These are phyloP conservation scores for Oenanthe sinensis DNA, from an alignment of 129 eudicot species.

Conservation along the genomic window DNA sequence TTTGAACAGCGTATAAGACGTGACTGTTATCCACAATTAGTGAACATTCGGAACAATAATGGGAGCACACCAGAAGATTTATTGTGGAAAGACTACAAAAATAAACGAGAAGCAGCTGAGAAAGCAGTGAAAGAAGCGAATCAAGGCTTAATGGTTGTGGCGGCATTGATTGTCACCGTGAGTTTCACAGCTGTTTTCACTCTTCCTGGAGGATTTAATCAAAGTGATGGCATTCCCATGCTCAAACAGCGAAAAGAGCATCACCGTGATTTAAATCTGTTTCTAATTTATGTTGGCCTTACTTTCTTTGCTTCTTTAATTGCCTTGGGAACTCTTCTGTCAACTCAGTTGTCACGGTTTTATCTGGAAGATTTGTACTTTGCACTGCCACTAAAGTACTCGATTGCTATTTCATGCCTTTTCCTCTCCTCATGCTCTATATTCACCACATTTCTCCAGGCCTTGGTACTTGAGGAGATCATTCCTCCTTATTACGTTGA, in stretches of 20 bases:
- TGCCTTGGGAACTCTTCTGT: slow-evolving; percentile 13
- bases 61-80: slow-evolving; percentile 9
- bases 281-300: neutral
- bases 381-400: slow-evolving; percentile 7
- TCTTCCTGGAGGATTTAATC: slow-evolving; percentile 9
- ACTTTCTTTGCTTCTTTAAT: slow-evolving; percentile 9
- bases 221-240: neutral
- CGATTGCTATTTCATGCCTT: neutral
- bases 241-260: neutral
- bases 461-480: slow-evolving; percentile 7
- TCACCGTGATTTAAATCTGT: neutral
- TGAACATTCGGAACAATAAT: neutral
- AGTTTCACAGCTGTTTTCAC: slow-evolving; percentile 8
- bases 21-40: slow-evolving; percentile 3
- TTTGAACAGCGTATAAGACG: slow-evolving; percentile 4
- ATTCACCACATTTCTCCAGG: slow-evolving; percentile 8
- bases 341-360: slow-evolving; percentile 9
- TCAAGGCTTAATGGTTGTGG: slow-evolving; percentile 12
- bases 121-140: slow-evolving; percentile 13
- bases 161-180: slow-evolving; percentile 8
- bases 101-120: slow-evolving; percentile 6
- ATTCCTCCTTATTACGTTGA: neutral
- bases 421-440: slow-evolving; percentile 3
- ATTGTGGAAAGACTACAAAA: neutral
- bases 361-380: slow-evolving; percentile 2